Evolutionary conservation across 805 yeast genomes (phyloP).

Genomic region (Lipomyces sp.): DNA sequence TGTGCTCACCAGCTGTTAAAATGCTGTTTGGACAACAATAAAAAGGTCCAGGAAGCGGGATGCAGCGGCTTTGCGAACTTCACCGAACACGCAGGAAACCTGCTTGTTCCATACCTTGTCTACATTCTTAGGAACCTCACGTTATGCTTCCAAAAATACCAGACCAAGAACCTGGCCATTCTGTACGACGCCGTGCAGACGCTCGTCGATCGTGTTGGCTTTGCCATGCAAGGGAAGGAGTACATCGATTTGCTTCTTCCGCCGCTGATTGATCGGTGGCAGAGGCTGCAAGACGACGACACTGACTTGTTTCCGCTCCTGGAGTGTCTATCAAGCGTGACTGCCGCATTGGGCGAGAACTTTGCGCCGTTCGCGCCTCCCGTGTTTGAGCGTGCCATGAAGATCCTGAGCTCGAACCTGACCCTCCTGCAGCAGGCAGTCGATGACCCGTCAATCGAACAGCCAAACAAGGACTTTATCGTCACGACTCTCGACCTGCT

Average conservation of each 20-base stretch:
- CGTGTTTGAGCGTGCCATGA: constrained; percentile 73
- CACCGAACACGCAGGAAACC: constrained; percentile 68
- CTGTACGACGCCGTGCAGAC: constrained; percentile 90
- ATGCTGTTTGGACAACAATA: constrained; percentile 77
- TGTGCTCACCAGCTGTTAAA: constrained; percentile 40
- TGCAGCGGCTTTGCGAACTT: constrained; percentile 82
- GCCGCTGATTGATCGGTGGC: constrained; percentile 82
- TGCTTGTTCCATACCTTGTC: constrained; percentile 60
- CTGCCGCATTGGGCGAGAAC: constrained; percentile 76
- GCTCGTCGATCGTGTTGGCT: constrained; percentile 72
- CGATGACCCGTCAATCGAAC: constrained; percentile 53
- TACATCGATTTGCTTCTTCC: constrained; percentile 67
- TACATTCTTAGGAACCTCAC: constrained; percentile 68
- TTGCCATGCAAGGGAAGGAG: constrained; percentile 52
- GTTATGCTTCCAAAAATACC: constrained; percentile 71
- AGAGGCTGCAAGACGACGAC: constrained; percentile 67
- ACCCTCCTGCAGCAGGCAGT: constrained; percentile 61
- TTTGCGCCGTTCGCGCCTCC: constrained; percentile 89
- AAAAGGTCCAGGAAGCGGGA: constrained; percentile 94
- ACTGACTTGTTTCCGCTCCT: constrained; percentile 85
- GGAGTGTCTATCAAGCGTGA: constrained; percentile 88
- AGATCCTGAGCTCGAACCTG: constrained; percentile 65
- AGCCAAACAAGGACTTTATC: constrained; percentile 86
- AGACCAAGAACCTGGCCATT: constrained; percentile 74
- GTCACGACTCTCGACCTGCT: constrained; percentile 85